Conservation (phyloP, 2,329 filamentous ascomycete species). For the Aureobasidium sp. region DNA sequence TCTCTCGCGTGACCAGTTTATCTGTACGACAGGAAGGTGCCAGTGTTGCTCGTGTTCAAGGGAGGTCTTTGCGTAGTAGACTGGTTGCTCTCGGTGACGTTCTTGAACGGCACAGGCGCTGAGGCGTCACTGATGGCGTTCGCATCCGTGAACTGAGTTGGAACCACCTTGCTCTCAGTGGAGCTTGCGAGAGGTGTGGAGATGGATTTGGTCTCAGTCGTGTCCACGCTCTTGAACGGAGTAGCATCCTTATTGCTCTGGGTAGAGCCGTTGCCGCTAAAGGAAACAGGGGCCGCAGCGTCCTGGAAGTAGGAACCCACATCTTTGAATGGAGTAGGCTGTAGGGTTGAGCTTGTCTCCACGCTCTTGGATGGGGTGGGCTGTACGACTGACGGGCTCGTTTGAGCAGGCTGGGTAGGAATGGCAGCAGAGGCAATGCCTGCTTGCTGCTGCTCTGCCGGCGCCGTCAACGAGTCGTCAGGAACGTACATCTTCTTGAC, state of each 20-base stretch:
- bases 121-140: background rate
- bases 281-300: background rate
- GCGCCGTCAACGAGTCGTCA: background rate
- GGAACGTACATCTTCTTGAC: constrained; percentile 6
- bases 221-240: background rate
- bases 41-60: background rate
- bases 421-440: background rate
- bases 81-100: background rate
- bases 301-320: background rate
- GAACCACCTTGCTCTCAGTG: background rate
- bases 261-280: background rate
- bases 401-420: constrained; percentile 3
- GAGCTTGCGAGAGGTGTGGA: background rate
- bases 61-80: background rate
- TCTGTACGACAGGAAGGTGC: constrained; percentile 7
- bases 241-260: background rate
- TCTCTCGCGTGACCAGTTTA: background rate
- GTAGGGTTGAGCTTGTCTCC: background rate
- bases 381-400: background rate
- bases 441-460: constrained; percentile 5
- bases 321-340: background rate
- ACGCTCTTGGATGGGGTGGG: background rate
- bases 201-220: background rate
- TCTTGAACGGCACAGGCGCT: background rate
- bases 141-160: background rate